A percentile compares a stretch with the other conserved stretches of the same genome.
Conservation (phyloP, 768 basidiomycete species). For the Hypsizygus marmoreus region DNA sequence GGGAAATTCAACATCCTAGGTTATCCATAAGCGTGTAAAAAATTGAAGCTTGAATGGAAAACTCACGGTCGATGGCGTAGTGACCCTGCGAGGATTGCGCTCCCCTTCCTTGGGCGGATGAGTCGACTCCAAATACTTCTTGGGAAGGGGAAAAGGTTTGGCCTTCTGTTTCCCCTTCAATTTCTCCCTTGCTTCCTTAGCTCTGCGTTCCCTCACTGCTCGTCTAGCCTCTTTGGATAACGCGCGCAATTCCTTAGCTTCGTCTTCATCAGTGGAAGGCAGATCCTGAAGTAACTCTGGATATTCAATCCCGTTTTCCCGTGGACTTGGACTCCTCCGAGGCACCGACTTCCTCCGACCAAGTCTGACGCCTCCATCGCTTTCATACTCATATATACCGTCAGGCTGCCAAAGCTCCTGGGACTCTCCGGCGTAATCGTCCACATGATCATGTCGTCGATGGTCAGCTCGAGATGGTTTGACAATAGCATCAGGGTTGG, state of each 20-base stretch:
- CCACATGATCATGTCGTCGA: constrained; percentile 26
- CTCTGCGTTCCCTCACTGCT: constrained; percentile 20
- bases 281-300: constrained; percentile 39
- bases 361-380: constrained; percentile 9
- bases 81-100: neutral
- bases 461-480: constrained; percentile 34
- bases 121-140: neutral
- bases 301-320: constrained; percentile 21
- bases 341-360: neutral
- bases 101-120: neutral
- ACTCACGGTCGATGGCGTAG: no score
- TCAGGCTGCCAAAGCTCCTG: constrained; percentile 21
- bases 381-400: constrained; percentile 20
- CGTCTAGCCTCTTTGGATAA: constrained; percentile 35
- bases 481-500: constrained; percentile 70
- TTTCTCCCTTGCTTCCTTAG: constrained; percentile 15
- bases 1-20: no score
- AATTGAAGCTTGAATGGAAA: no score
- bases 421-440: constrained; percentile 33
- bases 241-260: constrained; percentile 27
- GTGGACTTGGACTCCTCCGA: neutral
- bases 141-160: constrained; percentile 23
- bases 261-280: constrained; percentile 45
- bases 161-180: constrained; percentile 13
- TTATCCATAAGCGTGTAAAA: no score